These are phyloP conservation scores for Moesziomyces globuligerus DNA, from an alignment of 1,284 basidiomycete species.

Conservation along the genomic window DNA sequence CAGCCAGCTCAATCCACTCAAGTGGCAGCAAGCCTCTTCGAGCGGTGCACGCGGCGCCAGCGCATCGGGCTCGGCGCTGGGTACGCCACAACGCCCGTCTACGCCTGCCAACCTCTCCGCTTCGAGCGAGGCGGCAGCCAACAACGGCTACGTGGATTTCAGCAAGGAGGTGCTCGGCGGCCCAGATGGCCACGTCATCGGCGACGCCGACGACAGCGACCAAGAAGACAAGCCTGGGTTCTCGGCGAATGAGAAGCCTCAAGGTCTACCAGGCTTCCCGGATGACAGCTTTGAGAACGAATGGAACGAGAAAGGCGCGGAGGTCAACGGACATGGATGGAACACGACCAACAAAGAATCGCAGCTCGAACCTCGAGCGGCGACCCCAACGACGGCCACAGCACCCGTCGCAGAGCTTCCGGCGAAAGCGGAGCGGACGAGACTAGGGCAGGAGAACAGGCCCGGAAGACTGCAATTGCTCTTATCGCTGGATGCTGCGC, in stretches of 20 bases:
- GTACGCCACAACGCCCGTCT: slow-evolving; percentile 10
- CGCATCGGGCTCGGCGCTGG: slow-evolving; percentile 5
- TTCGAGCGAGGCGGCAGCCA: slow-evolving; percentile 3
- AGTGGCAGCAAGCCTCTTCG: slow-evolving; percentile 46
- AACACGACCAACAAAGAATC: slow-evolving; percentile 3
- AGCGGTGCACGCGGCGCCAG: slow-evolving; percentile 14
- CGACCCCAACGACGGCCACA: background rate
- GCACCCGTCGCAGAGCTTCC: background rate
- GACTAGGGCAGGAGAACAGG: slow-evolving; percentile 1
- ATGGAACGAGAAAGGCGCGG: slow-evolving; percentile 35
- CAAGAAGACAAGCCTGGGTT: slow-evolving; percentile 10
- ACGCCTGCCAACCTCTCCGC: slow-evolving; percentile 5
- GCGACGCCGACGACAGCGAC: slow-evolving; percentile 40
- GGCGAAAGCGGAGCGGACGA: background rate
- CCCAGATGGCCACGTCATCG: slow-evolving; percentile 31
- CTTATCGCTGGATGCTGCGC: slow-evolving; percentile 87
- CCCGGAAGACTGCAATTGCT: slow-evolving; percentile 71
- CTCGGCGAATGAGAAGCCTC: slow-evolving; percentile 5
- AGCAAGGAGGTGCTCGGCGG: slow-evolving; percentile 44
- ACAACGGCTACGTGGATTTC: slow-evolving; percentile 56
- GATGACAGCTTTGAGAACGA: slow-evolving; percentile 14
- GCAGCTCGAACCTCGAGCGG: slow-evolving; percentile 1
- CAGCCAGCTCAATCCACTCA: slow-evolving; percentile 52
- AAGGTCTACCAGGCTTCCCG: slow-evolving; percentile 5
- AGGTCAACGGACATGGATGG: slow-evolving; percentile 15